Evolutionary conservation across 768 basidiomycete genomes (phyloP).

Genomic region (Amanita rubescens): DNA sequence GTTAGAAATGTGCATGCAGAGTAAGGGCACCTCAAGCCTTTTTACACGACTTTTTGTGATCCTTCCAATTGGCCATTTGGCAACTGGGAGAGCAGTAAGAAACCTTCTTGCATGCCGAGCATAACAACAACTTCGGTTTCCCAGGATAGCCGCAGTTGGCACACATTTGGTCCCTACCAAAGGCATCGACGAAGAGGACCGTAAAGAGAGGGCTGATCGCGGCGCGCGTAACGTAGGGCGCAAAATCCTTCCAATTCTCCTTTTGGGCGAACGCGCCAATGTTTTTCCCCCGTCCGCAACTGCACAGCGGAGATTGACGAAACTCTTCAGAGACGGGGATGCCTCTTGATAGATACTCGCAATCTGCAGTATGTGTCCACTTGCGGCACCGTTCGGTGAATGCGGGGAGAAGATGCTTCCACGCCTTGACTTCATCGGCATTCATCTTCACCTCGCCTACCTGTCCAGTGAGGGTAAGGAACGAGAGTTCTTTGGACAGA

Average conservation of each 20-base stretch:
- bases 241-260: conserved; percentile 30
- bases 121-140: conserved; percentile 18
- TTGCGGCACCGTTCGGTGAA: conserved; percentile 46
- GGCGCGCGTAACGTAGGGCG: conserved; percentile 37
- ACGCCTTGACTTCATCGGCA: conserved; percentile 32
- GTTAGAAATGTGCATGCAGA: too few relatives aligned
- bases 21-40: neutral
- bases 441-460: conserved; percentile 11
- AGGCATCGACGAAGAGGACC: conserved; percentile 38
- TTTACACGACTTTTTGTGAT: conserved; percentile 8
- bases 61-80: conserved; percentile 29
- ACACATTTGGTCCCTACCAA: conserved; percentile 19
- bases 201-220: conserved; percentile 50
- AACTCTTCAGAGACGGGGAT: conserved; percentile 34
- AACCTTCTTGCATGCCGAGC: conserved; percentile 21
- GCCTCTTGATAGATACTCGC: conserved; percentile 34
- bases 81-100: conserved; percentile 29
- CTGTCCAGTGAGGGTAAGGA: neutral
- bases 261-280: conserved; percentile 27
- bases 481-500: conserved; percentile 12
- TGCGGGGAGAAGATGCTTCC: conserved; percentile 45
- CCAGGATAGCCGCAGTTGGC: conserved; percentile 21
- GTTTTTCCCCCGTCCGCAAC: conserved; percentile 45
- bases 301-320: conserved; percentile 37
- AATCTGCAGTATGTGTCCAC: conserved; percentile 40